These are phyloP conservation scores for Pseudogymnoascus verrucosus DNA, from an alignment of 2,329 filamentous ascomycete genomes.

Conservation along the genomic window DNA sequence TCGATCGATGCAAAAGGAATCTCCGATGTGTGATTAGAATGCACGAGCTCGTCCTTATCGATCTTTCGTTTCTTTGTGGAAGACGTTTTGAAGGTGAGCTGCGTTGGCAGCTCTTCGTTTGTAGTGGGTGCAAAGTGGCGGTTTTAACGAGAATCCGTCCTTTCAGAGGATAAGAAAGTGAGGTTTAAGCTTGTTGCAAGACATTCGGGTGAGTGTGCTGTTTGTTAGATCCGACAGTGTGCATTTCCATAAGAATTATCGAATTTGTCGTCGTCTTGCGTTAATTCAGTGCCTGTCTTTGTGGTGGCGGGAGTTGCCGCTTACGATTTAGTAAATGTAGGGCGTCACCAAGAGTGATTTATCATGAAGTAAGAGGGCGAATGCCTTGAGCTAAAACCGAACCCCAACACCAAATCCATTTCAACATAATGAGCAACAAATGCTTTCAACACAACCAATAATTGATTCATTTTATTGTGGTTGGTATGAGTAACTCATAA, in stretches of 20 bases:
- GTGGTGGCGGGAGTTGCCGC: slow-evolving; percentile 8
- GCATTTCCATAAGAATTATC: slow-evolving; percentile 2
- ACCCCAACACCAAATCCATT: background rate
- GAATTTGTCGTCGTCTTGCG: slow-evolving; percentile 4
- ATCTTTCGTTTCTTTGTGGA: slow-evolving; percentile 68
- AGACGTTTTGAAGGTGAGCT: slow-evolving; percentile 66
- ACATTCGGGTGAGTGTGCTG: background rate
- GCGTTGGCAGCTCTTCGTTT: slow-evolving; percentile 34
- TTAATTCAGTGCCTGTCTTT: slow-evolving; percentile 6
- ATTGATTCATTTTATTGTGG: background rate
- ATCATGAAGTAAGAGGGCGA: background rate
- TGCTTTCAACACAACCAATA: background rate
- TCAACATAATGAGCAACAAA: background rate
- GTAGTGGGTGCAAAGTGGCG: slow-evolving; percentile 10
- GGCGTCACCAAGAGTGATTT: slow-evolving; percentile 4
- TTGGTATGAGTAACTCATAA: background rate
- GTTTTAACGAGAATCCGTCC: background rate
- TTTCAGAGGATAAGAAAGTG: slow-evolving; percentile 5
- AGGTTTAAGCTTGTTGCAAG: slow-evolving; percentile 1
- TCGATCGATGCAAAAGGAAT: slow-evolving; percentile 26
- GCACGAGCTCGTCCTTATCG: slow-evolving; percentile 30
- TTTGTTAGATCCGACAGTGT: background rate
- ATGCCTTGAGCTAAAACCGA: background rate
- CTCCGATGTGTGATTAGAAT: slow-evolving; percentile 23
- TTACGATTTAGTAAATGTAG: slow-evolving; percentile 9